These are phyloP conservation scores for Clitopilus hobsonii DNA, from an alignment of 768 basidiomycete species.

Conservation along the genomic window DNA sequence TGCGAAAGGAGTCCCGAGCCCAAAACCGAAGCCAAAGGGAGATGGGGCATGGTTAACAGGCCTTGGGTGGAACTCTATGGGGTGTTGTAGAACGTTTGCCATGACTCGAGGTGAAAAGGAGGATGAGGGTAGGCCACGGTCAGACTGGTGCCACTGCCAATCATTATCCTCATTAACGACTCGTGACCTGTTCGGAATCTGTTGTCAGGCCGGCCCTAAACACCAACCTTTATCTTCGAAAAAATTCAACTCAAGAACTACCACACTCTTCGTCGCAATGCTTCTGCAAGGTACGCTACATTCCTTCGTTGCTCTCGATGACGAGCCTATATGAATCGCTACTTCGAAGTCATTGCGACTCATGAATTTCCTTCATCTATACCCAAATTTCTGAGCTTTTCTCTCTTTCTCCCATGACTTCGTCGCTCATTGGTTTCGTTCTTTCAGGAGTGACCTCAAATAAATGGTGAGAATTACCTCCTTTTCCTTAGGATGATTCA, in stretches of 20 bases:
- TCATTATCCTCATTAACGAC: not conserved
- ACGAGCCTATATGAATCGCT: constrained; percentile 81
- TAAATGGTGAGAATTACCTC: not conserved
- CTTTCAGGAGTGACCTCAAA: not conserved
- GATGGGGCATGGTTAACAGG: constrained; percentile 58
- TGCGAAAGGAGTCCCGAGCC: constrained; percentile 35
- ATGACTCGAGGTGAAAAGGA: constrained; percentile 27
- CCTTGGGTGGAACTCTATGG: constrained; percentile 58
- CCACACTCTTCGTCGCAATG: not conserved
- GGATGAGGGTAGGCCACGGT: constrained; percentile 2
- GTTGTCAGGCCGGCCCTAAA: constrained; percentile 33
- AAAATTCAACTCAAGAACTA: too few species aligned
- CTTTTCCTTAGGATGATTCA: constrained; percentile 40
- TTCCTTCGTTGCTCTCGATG: constrained; percentile 25
- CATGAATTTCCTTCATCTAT: constrained; percentile 62
- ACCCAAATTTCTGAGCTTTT: constrained; percentile 89
- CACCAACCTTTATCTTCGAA: constrained; percentile 3
- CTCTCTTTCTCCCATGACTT: constrained; percentile 6
- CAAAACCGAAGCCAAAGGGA: constrained; percentile 73
- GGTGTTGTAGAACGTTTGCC: constrained; percentile 69
- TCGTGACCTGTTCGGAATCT: constrained; percentile 8
- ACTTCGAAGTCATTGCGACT: constrained; percentile 70
- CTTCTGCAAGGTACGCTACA: not conserved
- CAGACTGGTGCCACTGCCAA: not conserved
- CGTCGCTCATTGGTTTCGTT: constrained; percentile 10